Percentiles rank a stretch among this genome's conserved stretches.
phyloP scores from a whole-genome alignment of 306 rosid genomes.

The Acacia melanoxylon region DNA sequence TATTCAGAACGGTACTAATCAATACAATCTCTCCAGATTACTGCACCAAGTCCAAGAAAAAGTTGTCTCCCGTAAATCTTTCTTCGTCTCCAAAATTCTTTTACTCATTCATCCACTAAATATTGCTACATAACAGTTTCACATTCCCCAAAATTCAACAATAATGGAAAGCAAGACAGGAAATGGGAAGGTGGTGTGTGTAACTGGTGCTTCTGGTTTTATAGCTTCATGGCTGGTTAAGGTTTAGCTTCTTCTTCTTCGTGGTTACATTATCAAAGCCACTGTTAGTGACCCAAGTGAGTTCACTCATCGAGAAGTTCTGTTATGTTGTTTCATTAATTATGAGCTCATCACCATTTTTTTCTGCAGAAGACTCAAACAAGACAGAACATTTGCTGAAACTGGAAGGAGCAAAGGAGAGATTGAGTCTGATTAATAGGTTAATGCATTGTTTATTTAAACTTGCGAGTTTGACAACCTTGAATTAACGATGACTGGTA shows the following conservation, averaged over 20 bases:
- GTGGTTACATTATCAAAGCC: background rate
- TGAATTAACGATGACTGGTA: no score
- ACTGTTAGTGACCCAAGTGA: background rate
- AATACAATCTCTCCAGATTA: no score
- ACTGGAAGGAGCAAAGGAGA: background rate
- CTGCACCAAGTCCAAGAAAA: no score
- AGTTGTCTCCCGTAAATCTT: no score
- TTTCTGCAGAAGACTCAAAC: background rate
- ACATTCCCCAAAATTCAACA: no score
- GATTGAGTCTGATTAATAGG: background rate
- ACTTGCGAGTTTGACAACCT: no score
- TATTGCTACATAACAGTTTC: background rate
- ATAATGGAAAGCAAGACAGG: background rate
- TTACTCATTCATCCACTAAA: background rate
- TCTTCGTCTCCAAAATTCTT: no score
- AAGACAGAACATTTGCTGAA: background rate
- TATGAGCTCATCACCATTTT: background rate
- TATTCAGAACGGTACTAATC: no score
- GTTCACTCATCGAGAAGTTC: background rate
- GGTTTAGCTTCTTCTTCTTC: background rate
- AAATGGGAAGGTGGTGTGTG: background rate
- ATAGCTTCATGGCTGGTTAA: background rate
- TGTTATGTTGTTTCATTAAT: background rate
- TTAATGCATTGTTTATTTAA: no score
- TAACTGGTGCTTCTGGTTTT: background rate